Percentiles rank a stretch among this genome's conserved stretches.
Conservation (phyloP, 1,139 yeast species). For the Scheffersomyces stambukii region DNA sequence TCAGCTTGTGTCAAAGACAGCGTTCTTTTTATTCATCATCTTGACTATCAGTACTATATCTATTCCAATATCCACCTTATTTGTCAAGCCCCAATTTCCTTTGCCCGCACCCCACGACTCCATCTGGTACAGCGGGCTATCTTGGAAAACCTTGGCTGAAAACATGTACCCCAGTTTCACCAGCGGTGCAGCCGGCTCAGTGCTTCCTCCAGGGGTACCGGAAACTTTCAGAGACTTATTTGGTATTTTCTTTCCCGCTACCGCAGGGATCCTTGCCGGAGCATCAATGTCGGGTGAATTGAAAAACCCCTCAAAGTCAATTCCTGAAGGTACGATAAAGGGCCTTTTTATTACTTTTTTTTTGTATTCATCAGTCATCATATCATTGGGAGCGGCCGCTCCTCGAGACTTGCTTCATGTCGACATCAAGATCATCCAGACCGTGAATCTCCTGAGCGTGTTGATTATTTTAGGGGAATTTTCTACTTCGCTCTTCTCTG, state of each 20-base stretch:
- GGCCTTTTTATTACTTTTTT: slow-evolving; percentile 74
- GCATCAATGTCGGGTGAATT: slow-evolving; percentile 98
- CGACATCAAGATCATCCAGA: slow-evolving; percentile 82
- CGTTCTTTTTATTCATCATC: slow-evolving; percentile 66
- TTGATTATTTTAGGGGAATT: slow-evolving; percentile 83
- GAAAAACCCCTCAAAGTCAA: slow-evolving; percentile 76
- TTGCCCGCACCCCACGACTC: slow-evolving; percentile 47
- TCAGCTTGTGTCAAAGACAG: slow-evolving; percentile 77
- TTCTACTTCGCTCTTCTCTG: slow-evolving; percentile 85
- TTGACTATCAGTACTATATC: slow-evolving; percentile 73
- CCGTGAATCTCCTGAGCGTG: slow-evolving; percentile 66
- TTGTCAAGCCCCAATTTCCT: slow-evolving; percentile 50
- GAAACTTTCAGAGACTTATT: slow-evolving; percentile 82
- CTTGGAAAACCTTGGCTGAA: slow-evolving; percentile 57
- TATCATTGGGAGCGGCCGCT: slow-evolving; percentile 73
- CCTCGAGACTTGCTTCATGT: slow-evolving; percentile 71
- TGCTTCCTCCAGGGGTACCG: slow-evolving; percentile 43
- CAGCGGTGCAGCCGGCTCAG: slow-evolving; percentile 88
- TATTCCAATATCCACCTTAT: slow-evolving; percentile 71
- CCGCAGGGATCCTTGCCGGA: slow-evolving; percentile 98
- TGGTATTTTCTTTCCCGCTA: slow-evolving; percentile 96
- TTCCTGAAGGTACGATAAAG: slow-evolving; percentile 84
- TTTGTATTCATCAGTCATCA: slow-evolving; percentile 69
- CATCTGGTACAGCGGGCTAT: slow-evolving; percentile 65
- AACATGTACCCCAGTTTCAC: slow-evolving; percentile 81